Evolutionary conservation across 2,329 filamentous ascomycete species (phyloP).

Genomic region (Didymella pomorum): DNA sequence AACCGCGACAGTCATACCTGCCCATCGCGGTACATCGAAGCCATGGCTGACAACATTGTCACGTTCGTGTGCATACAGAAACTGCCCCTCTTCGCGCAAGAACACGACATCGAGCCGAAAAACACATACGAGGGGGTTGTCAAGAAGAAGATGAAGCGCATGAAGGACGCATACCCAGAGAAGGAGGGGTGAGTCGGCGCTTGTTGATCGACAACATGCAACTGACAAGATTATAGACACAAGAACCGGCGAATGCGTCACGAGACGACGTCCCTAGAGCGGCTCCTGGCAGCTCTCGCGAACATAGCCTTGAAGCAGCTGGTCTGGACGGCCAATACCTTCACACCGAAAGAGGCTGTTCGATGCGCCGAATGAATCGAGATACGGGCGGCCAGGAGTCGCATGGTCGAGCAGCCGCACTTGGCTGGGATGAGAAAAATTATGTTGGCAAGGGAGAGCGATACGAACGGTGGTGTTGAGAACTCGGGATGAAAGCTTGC

Average conservation of each 20-base stretch:
- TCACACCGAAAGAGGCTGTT: not conserved
- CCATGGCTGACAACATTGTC: not conserved
- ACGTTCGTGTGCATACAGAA: not conserved
- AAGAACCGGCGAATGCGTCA: not conserved
- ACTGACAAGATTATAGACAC: not conserved
- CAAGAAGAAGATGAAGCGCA: not conserved
- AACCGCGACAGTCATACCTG: not conserved
- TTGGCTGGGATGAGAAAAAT: conserved; percentile 5
- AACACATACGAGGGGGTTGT: not conserved
- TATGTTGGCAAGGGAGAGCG: not conserved
- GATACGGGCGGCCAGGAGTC: not conserved
- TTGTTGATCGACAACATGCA: not conserved
- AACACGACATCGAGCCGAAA: not conserved
- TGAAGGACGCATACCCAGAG: not conserved
- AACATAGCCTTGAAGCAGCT: not conserved
- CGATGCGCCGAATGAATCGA: conserved; percentile 2
- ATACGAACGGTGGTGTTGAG: not conserved
- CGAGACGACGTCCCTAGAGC: not conserved
- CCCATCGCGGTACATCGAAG: not conserved
- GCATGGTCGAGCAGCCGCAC: not conserved
- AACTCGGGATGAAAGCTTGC: not conserved
- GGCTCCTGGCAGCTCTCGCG: not conserved
- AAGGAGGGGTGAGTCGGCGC: not conserved
- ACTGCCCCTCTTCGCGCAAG: not conserved
- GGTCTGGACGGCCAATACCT: conserved; percentile 4